Base-by-base conservation (phyloP, 306 rosid genomes). In the Heteromeles arbutifolia region DNA sequence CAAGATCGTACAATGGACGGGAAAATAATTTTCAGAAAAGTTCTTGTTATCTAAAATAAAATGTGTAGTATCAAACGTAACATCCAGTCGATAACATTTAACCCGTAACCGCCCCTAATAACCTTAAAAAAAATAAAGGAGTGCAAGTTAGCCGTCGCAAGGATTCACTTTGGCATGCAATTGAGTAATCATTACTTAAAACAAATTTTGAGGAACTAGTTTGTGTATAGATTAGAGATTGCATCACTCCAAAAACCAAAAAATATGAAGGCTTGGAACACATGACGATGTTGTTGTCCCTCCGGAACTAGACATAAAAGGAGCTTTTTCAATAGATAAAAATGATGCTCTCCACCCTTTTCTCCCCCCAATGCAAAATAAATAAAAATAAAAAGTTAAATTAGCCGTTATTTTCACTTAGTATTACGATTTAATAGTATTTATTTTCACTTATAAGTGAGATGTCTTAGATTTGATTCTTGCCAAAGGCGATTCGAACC, bases 321-420 rank as follows among this genome's bases (percentile, higher is more conserved):
- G 59, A 45, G 68, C 85, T 58, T 88, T 87, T 82, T 85, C 88
- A 67, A 85, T 82, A 65, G 71, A 29, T 22, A n/a, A 10, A 81
- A 84, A 88, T 91, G 79, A 91, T 91, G 79, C 41, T 41, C 80
- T 85, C 93, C 94, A 91, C 92, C 66, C 81, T 50, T 63, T 14
- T 5, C 31, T 70, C 21, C n/a, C n/a, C 15, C 13, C 24, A 6
- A 48, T 50, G 28, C 6, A 13, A 4, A 48, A 52, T 0, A 7
- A 57, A 63, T 21, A n/a, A 8, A 53, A 26, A 26, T 4, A 32
- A 32, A 6, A 32, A 32, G 8, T 32, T 32, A 5, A 32, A 32
- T 32, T 32, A 5, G 37, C 7, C 37, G 0, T 32, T 32, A 1
- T 32, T 0, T 32, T 32, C 0, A 32, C 1, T 32, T 32, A 6